These are phyloP conservation scores for Penicillium coffeae DNA, from an alignment of 495 filamentous ascomycete species.

Conservation along the genomic window DNA sequence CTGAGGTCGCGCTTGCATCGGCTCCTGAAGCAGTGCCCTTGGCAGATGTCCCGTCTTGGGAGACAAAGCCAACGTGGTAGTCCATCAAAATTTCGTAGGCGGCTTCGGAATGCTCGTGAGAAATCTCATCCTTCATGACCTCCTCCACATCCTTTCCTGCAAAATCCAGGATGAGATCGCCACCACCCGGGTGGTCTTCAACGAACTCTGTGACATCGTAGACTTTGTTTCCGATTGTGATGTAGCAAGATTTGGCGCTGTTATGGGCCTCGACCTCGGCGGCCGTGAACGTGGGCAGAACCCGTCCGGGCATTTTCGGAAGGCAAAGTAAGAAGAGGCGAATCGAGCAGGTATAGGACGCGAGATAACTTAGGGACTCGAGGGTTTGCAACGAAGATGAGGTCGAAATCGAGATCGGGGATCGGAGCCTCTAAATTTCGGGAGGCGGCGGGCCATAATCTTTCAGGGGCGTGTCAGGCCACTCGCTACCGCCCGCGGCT, in stretches of 20 bases:
- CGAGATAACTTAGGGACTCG: not conserved
- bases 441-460: not conserved
- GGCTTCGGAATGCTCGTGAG: slow-evolving; percentile 80
- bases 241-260: slow-evolving; percentile 81
- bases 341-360: not conserved
- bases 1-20: slow-evolving; percentile 31
- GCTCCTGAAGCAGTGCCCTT: slow-evolving; percentile 21
- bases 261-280: slow-evolving; percentile 81
- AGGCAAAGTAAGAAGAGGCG: not conserved
- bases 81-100: slow-evolving; percentile 92
- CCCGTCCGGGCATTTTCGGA: slow-evolving; percentile 48
- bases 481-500: not conserved
- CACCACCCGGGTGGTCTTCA: slow-evolving; percentile 84
- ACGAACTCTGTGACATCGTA: slow-evolving; percentile 93
- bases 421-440: not conserved
- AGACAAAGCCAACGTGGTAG: slow-evolving; percentile 76
- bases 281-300: slow-evolving; percentile 72
- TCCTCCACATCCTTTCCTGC: slow-evolving; percentile 80
- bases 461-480: slow-evolving; percentile 19
- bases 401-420: not conserved
- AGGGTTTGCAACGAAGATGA: not conserved
- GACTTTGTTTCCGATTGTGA: slow-evolving; percentile 83
- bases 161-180: slow-evolving; percentile 83
- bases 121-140: slow-evolving; percentile 79
- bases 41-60: slow-evolving; percentile 23